Base-by-base conservation (phyloP, 768 basidiomycete species). In the Crassisporium funariophilum region DNA sequence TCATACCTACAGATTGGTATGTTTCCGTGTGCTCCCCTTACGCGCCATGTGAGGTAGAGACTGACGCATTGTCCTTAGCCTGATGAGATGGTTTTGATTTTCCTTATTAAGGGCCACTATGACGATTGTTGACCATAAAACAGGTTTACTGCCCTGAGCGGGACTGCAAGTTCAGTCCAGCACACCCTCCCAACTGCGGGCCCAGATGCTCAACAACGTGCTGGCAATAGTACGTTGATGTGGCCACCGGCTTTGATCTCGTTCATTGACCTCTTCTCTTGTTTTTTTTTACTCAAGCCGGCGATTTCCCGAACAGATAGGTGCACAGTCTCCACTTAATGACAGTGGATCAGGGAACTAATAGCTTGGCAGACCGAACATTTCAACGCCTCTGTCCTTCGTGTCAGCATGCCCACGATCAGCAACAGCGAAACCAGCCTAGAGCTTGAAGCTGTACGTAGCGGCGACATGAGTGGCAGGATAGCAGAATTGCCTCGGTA, bases 211-310 rank as follows among this genome's bases (percentile, higher is more conserved):
- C 61, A 22, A 69, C 60, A 19, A 82, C 81, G 19, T 88, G 87
- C 60, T 88, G 87, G 87, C 85, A 87, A 66, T 86, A 86, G 87
- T 89, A 63, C 69, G 86, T 65, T 41, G 42, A 40, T 27, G 13
- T 41, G 46, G 23, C 40, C 34, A 41, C 39, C 24, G 47, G 31
- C 37, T 44, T 46, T 52, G 35, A 35, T 53, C 52, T 49, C 27
- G 47, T 35, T 41, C 17, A 33, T 25, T 33, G 21, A 16, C 25
- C 22, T 10, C 25, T 41, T 35, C 12, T 21, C 9, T 20, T 15
- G 24, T 24, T 29, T 15, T 16, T 39, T 13, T 41, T 44, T 22
- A 40, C 46, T 59, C n/a, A n/a, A 88, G 86, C 64, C 83, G 80
- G 47, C 81, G 82, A 62, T 88, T 83, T 64, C 87, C 87, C 27